Conservation (phyloP, 1,284 basidiomycete genomes). For the Ceratobasidium sp. region DNA sequence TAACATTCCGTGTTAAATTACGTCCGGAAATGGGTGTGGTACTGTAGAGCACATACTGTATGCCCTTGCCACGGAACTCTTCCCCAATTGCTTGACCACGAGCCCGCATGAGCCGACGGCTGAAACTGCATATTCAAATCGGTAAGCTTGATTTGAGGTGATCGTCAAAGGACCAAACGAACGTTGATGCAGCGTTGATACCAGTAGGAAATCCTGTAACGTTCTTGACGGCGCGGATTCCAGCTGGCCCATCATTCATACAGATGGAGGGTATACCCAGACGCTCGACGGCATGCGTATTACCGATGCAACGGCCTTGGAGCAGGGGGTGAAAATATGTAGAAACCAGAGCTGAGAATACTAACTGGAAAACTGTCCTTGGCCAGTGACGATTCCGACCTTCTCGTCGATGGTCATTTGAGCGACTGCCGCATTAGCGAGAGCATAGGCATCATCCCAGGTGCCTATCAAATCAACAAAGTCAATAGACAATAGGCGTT, state of each 20-base stretch:
- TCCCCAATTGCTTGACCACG: constrained; percentile 35
- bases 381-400: constrained; percentile 37
- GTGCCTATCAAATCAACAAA: constrained; percentile 8
- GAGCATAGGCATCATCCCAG: constrained; percentile 36
- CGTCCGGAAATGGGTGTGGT: background rate
- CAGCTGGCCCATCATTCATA: constrained; percentile 35
- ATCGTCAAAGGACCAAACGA: background rate
- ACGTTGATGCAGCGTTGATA: constrained; percentile 35
- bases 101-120: constrained; percentile 30
- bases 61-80: constrained; percentile 35
- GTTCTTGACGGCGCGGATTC: constrained; percentile 32
- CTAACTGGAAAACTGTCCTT: constrained; percentile 38
- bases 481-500: background rate
- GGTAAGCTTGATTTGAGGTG: background rate
- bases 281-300: constrained; percentile 30
- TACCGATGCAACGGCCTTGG: constrained; percentile 31
- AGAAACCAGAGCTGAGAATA: background rate
- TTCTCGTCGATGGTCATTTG: constrained; percentile 40
- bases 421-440: constrained; percentile 25
- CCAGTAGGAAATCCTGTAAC: constrained; percentile 32
- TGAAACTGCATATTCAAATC: constrained; percentile 7
- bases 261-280: constrained; percentile 30
- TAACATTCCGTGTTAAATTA: background rate
- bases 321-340: background rate
- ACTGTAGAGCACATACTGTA: constrained; percentile 9